A percentile compares a stretch with the other conserved stretches of the same genome.
Evolutionary conservation across 768 basidiomycete genomes (phyloP).

Genomic region (Scleroderma bovista): DNA sequence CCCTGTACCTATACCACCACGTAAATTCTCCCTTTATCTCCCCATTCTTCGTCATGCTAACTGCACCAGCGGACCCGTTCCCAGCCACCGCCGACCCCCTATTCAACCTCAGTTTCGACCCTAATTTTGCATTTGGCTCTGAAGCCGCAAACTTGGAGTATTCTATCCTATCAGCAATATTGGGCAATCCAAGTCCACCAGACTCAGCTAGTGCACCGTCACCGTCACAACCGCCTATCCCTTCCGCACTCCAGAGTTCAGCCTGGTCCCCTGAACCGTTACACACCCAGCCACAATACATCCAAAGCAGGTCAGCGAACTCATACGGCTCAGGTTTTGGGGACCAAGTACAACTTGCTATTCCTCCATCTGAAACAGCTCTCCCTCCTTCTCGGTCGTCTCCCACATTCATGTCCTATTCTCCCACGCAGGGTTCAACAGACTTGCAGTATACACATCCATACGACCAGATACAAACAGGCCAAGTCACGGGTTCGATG

Average conservation of each 20-base stretch:
- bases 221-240: slow-evolving; percentile 22
- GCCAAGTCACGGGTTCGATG: slow-evolving; percentile 20
- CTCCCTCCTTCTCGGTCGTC: slow-evolving; percentile 24
- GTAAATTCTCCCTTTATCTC: slow-evolving; percentile 20
- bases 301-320: slow-evolving; percentile 12
- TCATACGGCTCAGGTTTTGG: slow-evolving; percentile 17
- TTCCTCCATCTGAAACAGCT: slow-evolving; percentile 27
- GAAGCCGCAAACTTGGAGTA: slow-evolving; percentile 94
- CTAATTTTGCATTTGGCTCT: slow-evolving; percentile 67
- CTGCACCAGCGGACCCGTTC: slow-evolving; percentile 43
- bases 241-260: slow-evolving; percentile 24
- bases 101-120: slow-evolving; percentile 56
- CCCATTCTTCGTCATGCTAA: slow-evolving; percentile 7
- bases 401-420: slow-evolving; percentile 27
- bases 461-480: slow-evolving; percentile 20
- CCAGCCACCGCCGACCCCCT: slow-evolving; percentile 52
- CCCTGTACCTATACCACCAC: slow-evolving; percentile 22
- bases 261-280: slow-evolving; percentile 35
- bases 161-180: slow-evolving; percentile 87
- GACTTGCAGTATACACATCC: slow-evolving; percentile 35
- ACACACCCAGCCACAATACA: slow-evolving; percentile 28
- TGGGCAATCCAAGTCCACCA: slow-evolving; percentile 66
- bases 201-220: slow-evolving; percentile 25
- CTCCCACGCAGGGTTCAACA: slow-evolving; percentile 27
- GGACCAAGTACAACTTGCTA: slow-evolving; percentile 27